Evolutionary conservation across 2,329 filamentous ascomycete species (phyloP), one percentile per base, ranked within the genome.

Genomic region (Chaetomium sp.): DNA sequence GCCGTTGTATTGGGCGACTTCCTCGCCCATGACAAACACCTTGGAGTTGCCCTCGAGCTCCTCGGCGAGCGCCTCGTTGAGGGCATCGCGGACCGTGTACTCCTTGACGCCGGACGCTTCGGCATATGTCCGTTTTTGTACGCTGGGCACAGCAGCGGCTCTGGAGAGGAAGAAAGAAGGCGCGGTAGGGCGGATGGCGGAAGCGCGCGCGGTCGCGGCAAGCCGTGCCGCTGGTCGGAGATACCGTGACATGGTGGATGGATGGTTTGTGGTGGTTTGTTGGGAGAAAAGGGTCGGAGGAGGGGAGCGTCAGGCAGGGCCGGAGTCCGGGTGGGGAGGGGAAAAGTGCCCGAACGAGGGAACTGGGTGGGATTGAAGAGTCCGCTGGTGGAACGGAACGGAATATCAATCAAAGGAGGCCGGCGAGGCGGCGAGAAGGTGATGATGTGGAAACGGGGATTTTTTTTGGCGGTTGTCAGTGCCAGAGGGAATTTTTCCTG

Each of bases 1-100:
- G 80, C 94, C 94, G 75, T 99, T 99, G 81, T 99, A 99, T 78
- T 99, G 94, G 68, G 94, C 94, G 70, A 99, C 94, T 79, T 99
- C 94, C 81, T 99, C 94, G 68, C 94, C 94, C 57, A 99, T 75
- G 65, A 99, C 78, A 74, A 96, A 99, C 67, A 96, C 91, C 81
- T 96, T 97, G 62, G 87, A 81, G 76, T 99, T 95, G 70, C 76
- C 72, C 80, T 96, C 91, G 74, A 99, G 85, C 81, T 99, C 94
- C 79, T 99, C 94, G 48, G 91, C 91, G 70, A 99, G 86, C 59
- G 94, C 94, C 80, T 99, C 92, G 74, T 99, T 99, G 70, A 99
- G 80, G 58, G 94, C 94, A 72, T 99, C 94, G 78, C 94, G 85
- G 69, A 99, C 94, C 45, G 94, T 96, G 77, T 96, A 91, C 72